Evolutionary conservation across 1,284 basidiomycete species (phyloP), one percentile per base, ranked within the genome.

Genomic region (Apiotrichum laibachii): DNA sequence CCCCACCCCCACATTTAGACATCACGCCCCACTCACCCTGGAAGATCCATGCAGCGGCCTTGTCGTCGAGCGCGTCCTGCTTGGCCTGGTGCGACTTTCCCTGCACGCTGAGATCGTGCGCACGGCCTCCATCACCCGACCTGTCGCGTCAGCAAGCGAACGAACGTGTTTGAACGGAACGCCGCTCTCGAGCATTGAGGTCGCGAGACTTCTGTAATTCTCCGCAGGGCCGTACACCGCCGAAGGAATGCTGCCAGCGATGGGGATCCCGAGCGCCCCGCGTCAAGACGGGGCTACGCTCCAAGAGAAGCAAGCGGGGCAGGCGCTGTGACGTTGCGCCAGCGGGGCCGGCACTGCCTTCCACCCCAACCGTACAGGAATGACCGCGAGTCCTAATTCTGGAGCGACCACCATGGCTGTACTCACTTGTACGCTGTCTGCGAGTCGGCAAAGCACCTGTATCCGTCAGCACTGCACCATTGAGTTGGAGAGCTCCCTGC

Each of bases 11-110:
- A 31, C 4, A 31, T 7, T 31, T 7, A 7, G 26, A 31, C 26
- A 31, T 7, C 26, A 31, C 4, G 26, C 26, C 37, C 9, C 26
- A 70, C 75, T 62, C 66, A 92, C 90, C 85, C 59, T 80, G 78
- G 74, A 88, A 98, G 66, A 98, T 96, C 90, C 90, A 95, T 54
- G 88, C 85, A 58, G 87, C 86, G 1, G 95, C 96, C 77, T 96
- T 80, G 62, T 83, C 83, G 76, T 99, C 94, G 65, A 94, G 78
- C 50, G 83, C 77, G 65, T 90, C 87, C 88, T 93, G 93, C 70
- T 85, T 83, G 15, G 78, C 72, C 77, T 93, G 86, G 76, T 95
- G 90, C 52, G 81, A 79, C 76, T 94, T 91, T 10, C 92, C 95
- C 77, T 93, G 74, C 64, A 87, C 84, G 12, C 88, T 90, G 37